Conservation (phyloP, 805 yeast genomes). For the Kazachstania martiniae region DNA sequence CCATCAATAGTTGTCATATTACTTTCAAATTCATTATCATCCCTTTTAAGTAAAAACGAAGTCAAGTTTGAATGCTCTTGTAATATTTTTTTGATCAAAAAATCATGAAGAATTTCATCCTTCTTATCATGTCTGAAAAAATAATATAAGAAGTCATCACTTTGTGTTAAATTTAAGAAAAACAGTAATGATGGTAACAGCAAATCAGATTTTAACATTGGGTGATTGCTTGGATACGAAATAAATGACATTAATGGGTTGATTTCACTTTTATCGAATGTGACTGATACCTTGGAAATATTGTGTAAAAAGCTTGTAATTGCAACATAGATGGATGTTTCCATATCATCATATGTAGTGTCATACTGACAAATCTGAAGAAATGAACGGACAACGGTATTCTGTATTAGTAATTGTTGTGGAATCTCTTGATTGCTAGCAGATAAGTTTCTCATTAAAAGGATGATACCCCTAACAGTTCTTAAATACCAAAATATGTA, state of each 20-base stretch:
- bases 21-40: background rate
- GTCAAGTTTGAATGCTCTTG: constrained; percentile 9
- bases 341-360: constrained; percentile 13
- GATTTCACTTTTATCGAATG: constrained; percentile 13
- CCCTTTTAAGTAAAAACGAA: background rate
- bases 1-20: constrained; percentile 6
- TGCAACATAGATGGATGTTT: constrained; percentile 11
- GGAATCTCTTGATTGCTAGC: constrained; percentile 26
- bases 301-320: constrained; percentile 18
- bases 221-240: constrained; percentile 12
- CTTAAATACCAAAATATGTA: constrained; percentile 21
- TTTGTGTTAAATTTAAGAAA: constrained; percentile 14
- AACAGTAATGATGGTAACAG: constrained; percentile 13
- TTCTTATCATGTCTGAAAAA: constrained; percentile 14
- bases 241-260: constrained; percentile 12
- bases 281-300: constrained; percentile 10
- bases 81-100: constrained; percentile 10
- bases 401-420: constrained; percentile 14
- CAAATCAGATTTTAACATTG: constrained; percentile 5
- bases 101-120: constrained; percentile 10
- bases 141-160: constrained; percentile 17
- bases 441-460: constrained; percentile 40
- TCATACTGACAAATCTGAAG: constrained; percentile 1
- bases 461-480: constrained; percentile 35
- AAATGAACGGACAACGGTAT: constrained; percentile 8